Base-by-base conservation (phyloP, 352 stramenopile species). In the Aphanomyces euteiches region DNA sequence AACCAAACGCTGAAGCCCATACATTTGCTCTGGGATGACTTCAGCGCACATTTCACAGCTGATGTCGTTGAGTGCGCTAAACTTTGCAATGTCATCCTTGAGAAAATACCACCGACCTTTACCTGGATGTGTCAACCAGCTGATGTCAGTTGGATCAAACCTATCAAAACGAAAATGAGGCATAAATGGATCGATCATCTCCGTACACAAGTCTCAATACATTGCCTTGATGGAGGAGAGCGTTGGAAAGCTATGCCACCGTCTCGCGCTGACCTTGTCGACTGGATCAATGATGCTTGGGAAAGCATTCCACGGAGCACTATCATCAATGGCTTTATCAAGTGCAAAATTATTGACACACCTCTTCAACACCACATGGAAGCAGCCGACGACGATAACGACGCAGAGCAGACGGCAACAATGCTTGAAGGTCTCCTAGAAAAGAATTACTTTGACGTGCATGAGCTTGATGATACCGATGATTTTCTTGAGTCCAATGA, bases 1-100 rank as follows among this genome's bases (percentile, higher is more conserved):
- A 28, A 59, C 38, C 59, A 37, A 45, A 13, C 61, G 15, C 3
- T 48, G 8, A 48, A 41, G n/a, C 61, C 73, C 0, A 58, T 80
- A 0, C 60, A 79, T 8, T 47, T 82, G 6, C 38, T 78, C 4
- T 68, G 73, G 36, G 73, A 80, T 41, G 75, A 74, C 12, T 74
- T 81, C 48, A 69, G 60, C 4, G 74, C 58, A 2, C 77, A 79
- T 38, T 83, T 74, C 67, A 77, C 77, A 5, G 34, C 43, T 5
- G 53, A 79, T 1, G 72, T 77, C 7, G 60, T 60, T 15, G 48
- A 28, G 2, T 78, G 63, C 53, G 73, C 75, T 6, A 12, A 66
- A 2, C 17, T 10, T 0, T 67, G 72, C 39, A 78, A 74, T 45
- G 73, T 78, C 7, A 36, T 69, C 3, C 28, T 83, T 41, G 69